Conservation (phyloP, 371 early-diverging fungal genomes). For the Mucor piriformis region DNA sequence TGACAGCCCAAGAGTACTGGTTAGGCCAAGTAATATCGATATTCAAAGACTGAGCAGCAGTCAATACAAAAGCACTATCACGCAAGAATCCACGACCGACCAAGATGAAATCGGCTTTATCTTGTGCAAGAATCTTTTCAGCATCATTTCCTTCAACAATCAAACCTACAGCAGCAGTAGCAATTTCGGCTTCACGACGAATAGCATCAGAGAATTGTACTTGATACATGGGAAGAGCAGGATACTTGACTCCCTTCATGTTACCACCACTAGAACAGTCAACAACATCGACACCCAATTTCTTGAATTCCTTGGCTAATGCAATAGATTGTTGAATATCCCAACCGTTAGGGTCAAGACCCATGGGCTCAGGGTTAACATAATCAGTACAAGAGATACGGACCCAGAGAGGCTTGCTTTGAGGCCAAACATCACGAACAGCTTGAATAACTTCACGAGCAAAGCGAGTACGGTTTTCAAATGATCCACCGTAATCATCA, state of each 20-base stretch:
- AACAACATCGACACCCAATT: constrained; percentile 73
- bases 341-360: constrained; percentile 55
- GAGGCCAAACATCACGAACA: constrained; percentile 77
- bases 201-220: constrained; percentile 51
- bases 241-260: constrained; percentile 52
- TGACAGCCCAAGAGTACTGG: constrained; percentile 26
- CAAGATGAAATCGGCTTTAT: constrained; percentile 73
- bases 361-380: constrained; percentile 36
- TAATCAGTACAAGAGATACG: constrained; percentile 79
- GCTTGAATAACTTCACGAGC: constrained; percentile 61
- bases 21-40: constrained; percentile 18
- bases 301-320: constrained; percentile 55
- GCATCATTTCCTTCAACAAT: constrained; percentile 72
- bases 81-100: constrained; percentile 78
- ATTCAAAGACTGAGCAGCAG: constrained; percentile 16
- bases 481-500: constrained; percentile 80
- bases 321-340: constrained; percentile 68
- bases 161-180: constrained; percentile 74
- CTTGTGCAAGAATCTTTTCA: constrained; percentile 64
- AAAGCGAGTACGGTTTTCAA: constrained; percentile 77
- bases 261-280: constrained; percentile 76
- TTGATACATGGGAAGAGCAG: constrained; percentile 66
- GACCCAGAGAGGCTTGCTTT: constrained; percentile 77
- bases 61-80: constrained; percentile 63
- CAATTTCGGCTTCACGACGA: constrained; percentile 67